These are phyloP conservation scores for Penicillium mononematosum DNA, from an alignment of 495 filamentous ascomycete species.

Conservation along the genomic window DNA sequence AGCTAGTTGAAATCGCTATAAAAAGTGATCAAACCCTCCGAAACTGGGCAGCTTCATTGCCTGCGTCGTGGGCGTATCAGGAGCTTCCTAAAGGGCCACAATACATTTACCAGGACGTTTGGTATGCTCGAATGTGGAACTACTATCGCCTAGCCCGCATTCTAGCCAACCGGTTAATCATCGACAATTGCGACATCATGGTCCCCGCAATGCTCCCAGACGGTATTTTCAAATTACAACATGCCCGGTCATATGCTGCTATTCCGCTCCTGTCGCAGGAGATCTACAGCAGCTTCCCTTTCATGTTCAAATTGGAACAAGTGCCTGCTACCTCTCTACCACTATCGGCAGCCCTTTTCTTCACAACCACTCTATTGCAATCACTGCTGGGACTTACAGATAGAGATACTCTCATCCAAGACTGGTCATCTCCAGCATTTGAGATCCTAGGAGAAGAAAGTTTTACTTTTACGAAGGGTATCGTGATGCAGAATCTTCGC, in stretches of 20 bases:
- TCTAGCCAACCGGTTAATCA: background rate
- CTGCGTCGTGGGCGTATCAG: background rate
- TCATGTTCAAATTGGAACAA: background rate
- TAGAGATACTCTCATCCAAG: background rate
- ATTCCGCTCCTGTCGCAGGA: background rate
- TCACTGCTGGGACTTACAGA: background rate
- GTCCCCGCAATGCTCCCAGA: background rate
- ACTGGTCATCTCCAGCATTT: background rate
- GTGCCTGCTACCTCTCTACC: background rate
- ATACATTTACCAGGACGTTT: background rate
- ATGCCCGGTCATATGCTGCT: background rate
- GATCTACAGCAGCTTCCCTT: background rate
- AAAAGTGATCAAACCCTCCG: background rate
- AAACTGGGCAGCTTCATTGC: background rate
- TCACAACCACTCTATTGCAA: background rate
- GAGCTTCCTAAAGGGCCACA: background rate
- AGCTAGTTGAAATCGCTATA: background rate
- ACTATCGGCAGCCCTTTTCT: conserved; percentile 1
- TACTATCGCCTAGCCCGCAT: conserved; percentile 1
- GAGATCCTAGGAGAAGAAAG: background rate
- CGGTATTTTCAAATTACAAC: background rate
- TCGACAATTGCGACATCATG: background rate
- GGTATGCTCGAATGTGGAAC: conserved; percentile 2
- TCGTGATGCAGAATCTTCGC: background rate
- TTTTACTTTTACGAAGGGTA: background rate